phyloP scores from a whole-genome alignment of 805 yeast species.

The Metschnikowia anglica region DNA sequence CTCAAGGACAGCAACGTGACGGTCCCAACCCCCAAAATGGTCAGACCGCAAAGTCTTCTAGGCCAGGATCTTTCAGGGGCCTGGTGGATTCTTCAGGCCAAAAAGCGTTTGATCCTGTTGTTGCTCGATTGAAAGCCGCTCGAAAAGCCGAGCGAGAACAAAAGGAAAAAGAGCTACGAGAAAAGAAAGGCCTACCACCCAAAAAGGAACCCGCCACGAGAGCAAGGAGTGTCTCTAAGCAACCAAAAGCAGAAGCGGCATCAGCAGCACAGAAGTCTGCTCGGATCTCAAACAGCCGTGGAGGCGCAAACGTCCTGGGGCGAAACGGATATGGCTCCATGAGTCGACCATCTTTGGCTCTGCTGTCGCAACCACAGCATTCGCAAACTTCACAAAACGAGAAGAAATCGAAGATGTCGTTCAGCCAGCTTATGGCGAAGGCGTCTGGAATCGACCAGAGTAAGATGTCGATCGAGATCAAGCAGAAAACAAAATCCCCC shows the following conservation, averaged over 20 bases:
- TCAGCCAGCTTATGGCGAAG: slow-evolving; percentile 66
- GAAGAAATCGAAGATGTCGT: slow-evolving; percentile 46
- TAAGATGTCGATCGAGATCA: slow-evolving; percentile 36
- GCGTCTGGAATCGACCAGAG: slow-evolving; percentile 58
- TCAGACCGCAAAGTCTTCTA: neutral
- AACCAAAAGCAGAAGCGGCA: no score
- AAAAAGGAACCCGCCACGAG: slow-evolving; percentile 14
- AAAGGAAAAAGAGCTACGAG: slow-evolving; percentile 34
- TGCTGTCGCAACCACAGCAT: neutral
- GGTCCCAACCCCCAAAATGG: neutral
- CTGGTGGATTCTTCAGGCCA: slow-evolving; percentile 5
- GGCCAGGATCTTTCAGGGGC: neutral
- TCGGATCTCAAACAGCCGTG: neutral
- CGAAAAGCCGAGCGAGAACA: slow-evolving; percentile 55
- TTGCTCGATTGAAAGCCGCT: slow-evolving; percentile 64
- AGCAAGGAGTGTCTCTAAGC: neutral
- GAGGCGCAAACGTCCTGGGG: neutral
- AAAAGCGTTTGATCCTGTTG: slow-evolving; percentile 63
- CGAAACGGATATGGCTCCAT: neutral
- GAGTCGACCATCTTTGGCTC: neutral
- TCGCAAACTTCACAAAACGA: neutral
- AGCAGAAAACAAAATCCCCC: slow-evolving; percentile 43
- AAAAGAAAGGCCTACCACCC: slow-evolving; percentile 34
- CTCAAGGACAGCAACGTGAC: neutral
- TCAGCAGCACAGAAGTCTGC: neutral